phyloP scores from a whole-genome alignment of 495 filamentous ascomycete species.

The Neurospora tetraspora region DNA sequence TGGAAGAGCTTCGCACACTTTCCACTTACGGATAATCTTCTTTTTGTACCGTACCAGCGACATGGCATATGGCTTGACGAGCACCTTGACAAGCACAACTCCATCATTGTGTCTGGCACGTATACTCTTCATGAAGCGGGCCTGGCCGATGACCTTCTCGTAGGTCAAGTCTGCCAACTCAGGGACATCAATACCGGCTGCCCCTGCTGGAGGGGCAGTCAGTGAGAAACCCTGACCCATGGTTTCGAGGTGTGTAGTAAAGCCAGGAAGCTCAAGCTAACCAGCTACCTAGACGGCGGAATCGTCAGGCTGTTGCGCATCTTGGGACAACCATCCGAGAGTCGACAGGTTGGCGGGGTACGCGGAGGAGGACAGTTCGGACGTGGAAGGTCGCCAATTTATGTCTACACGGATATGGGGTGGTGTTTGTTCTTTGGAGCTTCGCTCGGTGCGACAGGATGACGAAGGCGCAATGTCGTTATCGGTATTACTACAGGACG shows the following conservation, averaged over 20 bases:
- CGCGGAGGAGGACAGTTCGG: background rate
- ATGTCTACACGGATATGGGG: background rate
- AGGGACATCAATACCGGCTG: slow-evolving; percentile 85
- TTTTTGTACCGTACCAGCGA: slow-evolving; percentile 67
- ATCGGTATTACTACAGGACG: background rate
- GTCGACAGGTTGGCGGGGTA: background rate
- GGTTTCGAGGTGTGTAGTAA: slow-evolving; percentile 15
- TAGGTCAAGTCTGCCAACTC: slow-evolving; percentile 83
- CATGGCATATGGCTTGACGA: slow-evolving; percentile 83
- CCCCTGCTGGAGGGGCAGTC: slow-evolving; percentile 77
- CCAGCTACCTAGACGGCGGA: slow-evolving; percentile 10
- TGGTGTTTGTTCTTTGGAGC: background rate
- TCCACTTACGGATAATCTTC: slow-evolving; percentile 56
- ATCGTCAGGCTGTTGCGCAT: slow-evolving; percentile 7
- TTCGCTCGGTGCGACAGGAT: background rate
- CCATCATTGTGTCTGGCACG: slow-evolving; percentile 83
- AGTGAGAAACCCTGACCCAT: slow-evolving; percentile 99
- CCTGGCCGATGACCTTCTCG: slow-evolving; percentile 85
- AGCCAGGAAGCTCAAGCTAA: background rate
- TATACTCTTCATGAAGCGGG: slow-evolving; percentile 96
- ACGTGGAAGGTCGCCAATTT: background rate
- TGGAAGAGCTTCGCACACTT: background rate
- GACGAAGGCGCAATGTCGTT: background rate
- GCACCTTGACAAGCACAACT: slow-evolving; percentile 82
- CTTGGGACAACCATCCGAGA: slow-evolving; percentile 4